Conservation (phyloP, 805 yeast species). For the Maudiozyma turicensis region DNA sequence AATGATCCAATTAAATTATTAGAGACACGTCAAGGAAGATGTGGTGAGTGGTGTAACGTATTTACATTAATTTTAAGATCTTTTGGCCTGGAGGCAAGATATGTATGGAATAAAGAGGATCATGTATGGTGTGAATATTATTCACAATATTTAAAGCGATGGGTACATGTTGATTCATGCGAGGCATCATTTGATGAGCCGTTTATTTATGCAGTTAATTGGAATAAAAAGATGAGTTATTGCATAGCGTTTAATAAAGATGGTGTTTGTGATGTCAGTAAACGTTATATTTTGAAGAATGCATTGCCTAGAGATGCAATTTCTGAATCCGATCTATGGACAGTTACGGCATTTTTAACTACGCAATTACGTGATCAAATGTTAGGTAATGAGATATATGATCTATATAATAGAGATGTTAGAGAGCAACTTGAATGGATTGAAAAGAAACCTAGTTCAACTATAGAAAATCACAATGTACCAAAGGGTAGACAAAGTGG, state of each 20-base stretch:
- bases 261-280: constrained; percentile 61
- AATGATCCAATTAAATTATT: constrained; percentile 57
- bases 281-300: constrained; percentile 47
- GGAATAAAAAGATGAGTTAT: constrained; percentile 94
- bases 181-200: constrained; percentile 84
- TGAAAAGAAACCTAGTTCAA: background rate
- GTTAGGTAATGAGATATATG: constrained; percentile 31
- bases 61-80: constrained; percentile 64
- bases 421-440: constrained; percentile 28
- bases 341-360: constrained; percentile 32
- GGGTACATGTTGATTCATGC: constrained; percentile 89
- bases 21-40: constrained; percentile 60
- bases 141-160: constrained; percentile 46
- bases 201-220: constrained; percentile 61
- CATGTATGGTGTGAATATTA: constrained; percentile 95
- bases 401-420: constrained; percentile 24
- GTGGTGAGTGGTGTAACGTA: constrained; percentile 94
- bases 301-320: constrained; percentile 40
- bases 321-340: constrained; percentile 32
- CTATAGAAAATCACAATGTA: background rate
- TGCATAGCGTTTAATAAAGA: constrained; percentile 57
- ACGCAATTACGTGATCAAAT: constrained; percentile 23
- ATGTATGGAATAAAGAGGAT: constrained; percentile 83
- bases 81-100: constrained; percentile 55
- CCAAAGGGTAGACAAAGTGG: constrained; percentile 58